These are phyloP conservation scores for Neoscytalidium dimidiatum DNA, from an alignment of 2,329 filamentous ascomycete species.

Conservation along the genomic window DNA sequence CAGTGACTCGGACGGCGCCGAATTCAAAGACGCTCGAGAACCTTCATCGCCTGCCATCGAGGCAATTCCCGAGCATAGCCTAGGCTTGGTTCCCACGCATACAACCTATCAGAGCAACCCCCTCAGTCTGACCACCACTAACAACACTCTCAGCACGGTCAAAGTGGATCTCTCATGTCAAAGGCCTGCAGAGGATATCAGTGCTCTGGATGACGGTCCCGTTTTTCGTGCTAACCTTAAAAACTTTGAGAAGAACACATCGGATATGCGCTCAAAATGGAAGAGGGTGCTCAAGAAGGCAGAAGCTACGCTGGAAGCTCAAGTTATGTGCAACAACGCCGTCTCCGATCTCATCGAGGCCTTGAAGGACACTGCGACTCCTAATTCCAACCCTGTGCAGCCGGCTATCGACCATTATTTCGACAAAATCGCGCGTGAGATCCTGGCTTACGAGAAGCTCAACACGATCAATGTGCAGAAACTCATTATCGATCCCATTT, in stretches of 20 bases:
- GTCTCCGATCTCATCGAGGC: slow-evolving; percentile 81
- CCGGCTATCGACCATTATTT: slow-evolving; percentile 98
- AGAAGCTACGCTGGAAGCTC: slow-evolving; percentile 81
- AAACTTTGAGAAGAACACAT: slow-evolving; percentile 92
- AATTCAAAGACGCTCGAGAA: slow-evolving; percentile 44
- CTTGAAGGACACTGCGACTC: slow-evolving; percentile 81
- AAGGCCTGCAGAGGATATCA: slow-evolving; percentile 81
- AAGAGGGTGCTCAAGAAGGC: slow-evolving; percentile 94
- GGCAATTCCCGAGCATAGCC: slow-evolving; percentile 49
- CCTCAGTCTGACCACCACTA: slow-evolving; percentile 29
- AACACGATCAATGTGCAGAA: slow-evolving; percentile 85
- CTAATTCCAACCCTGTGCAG: slow-evolving; percentile 95
- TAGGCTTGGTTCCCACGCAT: slow-evolving; percentile 43
- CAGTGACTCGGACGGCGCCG: slow-evolving; percentile 65
- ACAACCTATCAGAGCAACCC: slow-evolving; percentile 28
- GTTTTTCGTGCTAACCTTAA: slow-evolving; percentile 97
- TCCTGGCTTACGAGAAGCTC: slow-evolving; percentile 80
- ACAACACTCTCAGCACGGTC: slow-evolving; percentile 47
- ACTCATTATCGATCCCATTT: slow-evolving; percentile 91
- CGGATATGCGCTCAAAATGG: slow-evolving; percentile 89
- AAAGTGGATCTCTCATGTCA: slow-evolving; percentile 88
- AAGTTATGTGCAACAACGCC: slow-evolving; percentile 82
- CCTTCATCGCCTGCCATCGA: slow-evolving; percentile 51
- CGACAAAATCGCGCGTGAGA: slow-evolving; percentile 91
- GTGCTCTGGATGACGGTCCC: slow-evolving; percentile 85